Base-by-base conservation (phyloP, 495 filamentous ascomycete genomes). In the Penicillium cataractarum region DNA sequence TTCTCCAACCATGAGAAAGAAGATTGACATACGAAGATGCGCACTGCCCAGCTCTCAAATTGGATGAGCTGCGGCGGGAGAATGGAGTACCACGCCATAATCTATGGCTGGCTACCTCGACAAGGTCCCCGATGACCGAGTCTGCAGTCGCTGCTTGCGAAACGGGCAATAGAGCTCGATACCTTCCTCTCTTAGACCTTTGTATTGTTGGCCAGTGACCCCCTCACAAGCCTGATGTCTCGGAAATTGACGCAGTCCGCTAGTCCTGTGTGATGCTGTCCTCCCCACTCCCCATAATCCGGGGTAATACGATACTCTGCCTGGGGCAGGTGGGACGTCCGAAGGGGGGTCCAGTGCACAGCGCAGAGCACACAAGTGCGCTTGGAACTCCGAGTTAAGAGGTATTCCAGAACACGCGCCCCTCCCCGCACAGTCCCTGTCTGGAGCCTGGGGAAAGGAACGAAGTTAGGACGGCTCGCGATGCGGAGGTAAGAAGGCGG, bases 61-160 rank as follows among this genome's bases (percentile, higher is more conserved):
- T 78, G 78, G 44, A 73, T 81, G 39, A 88, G 71, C 52, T 82
- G 71, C 1, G 75, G 67, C 17, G 88, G 88, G 40, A 91, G 80
- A 61, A 91, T 83, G 9, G 87, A 90, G 65, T 87, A 88, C 80
- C 83, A 86, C 31, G 83, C 80, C 88, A 90, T 90, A 24, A 26
- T 27, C 24, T 35, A 21, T 21, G 19, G 6, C 21, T 42, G 33
- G 22, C 21, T 42, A n/a, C 26, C 15, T 27, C 31, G 44, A 22
- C 19, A 40, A 13, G 6, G 24, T n/a, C 17, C 33, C 26, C 13
- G 46, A 12, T 35, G 3, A 5, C 4, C 24, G 8, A 10, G 35
- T 13, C n/a, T 22, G 35, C 24, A 12, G 22, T 13, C 29, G 32
- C 10, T 24, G 22, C 53, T 50, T 46, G 32, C 29, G 24, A 31